Conservation (phyloP, 2,329 filamentous ascomycete species). For the Colletotrichum sp. region DNA sequence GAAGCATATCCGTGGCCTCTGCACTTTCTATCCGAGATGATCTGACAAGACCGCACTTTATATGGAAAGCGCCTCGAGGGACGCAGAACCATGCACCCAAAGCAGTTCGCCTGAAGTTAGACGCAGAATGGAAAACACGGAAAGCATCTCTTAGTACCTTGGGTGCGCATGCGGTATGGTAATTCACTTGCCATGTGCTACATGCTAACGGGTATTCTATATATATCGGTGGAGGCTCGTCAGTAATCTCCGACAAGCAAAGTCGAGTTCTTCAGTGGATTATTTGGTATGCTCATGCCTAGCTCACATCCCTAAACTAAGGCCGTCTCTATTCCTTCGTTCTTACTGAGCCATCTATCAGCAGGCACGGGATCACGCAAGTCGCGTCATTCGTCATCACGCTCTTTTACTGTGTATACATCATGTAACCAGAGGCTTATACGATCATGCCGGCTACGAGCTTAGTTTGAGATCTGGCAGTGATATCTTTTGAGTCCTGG, state of each 20-base stretch:
- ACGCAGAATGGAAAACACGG: not conserved
- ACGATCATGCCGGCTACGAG: too few relatives aligned
- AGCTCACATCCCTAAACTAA: not conserved
- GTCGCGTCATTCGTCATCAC: not conserved
- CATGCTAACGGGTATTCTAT: too few relatives aligned
- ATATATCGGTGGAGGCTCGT: not conserved
- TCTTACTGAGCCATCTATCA: not conserved
- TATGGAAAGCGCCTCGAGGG: fast-evolving
- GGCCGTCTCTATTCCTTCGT: not conserved
- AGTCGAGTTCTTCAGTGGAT: too few relatives aligned
- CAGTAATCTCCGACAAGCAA: not conserved
- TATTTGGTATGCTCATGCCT: too few relatives aligned
- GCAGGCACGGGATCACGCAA: too few relatives aligned
- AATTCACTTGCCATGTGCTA: too few relatives aligned
- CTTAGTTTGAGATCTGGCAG: not conserved
- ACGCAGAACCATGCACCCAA: fast-evolving
- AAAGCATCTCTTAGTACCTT: too few relatives aligned
- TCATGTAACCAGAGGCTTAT: not conserved
- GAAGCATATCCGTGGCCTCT: not conserved
- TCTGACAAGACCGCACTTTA: not conserved
- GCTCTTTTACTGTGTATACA: not conserved
- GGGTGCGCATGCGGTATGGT: too few relatives aligned
- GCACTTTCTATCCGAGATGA: not conserved
- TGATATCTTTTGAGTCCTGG: not conserved
- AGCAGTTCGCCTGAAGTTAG: not conserved